These are phyloP conservation scores for Solanum neorickii DNA, from an alignment of 257 asterid genomes.

Conservation along the genomic window DNA sequence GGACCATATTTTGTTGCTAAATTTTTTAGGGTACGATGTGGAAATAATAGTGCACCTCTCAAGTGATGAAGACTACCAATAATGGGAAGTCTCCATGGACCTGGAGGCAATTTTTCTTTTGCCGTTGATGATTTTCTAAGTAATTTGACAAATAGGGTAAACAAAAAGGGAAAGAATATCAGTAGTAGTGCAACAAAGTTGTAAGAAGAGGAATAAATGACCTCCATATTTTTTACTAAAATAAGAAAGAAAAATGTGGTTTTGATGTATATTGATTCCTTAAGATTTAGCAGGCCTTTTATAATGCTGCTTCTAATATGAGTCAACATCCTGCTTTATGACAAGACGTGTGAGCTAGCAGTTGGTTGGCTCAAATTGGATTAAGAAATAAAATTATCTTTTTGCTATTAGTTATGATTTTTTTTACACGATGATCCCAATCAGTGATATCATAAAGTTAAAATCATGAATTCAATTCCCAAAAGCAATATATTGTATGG, in stretches of 20 bases:
- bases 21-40: neutral
- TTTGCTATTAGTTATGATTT: too few species aligned
- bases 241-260: neutral
- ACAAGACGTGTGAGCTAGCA: too few species aligned
- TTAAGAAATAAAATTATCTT: too few species aligned
- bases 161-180: neutral
- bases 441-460: too few species aligned
- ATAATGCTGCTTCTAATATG: neutral
- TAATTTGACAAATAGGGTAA: neutral
- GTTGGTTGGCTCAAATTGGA: too few species aligned
- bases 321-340: too few species aligned
- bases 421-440: too few species aligned
- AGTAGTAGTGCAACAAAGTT: neutral
- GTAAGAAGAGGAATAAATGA: neutral
- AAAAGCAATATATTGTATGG: too few species aligned
- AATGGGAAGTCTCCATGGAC: slow-evolving; percentile 22
- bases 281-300: neutral
- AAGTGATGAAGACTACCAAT: slow-evolving; percentile 16
- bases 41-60: neutral
- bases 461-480: accelerated
- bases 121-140: neutral
- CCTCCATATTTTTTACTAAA: neutral
- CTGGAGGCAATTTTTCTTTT: slow-evolving; percentile 16
- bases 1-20: neutral
- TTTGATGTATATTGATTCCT: neutral